Conservation (phyloP, 108 stramenopile species). For the Nitzschia sp. region DNA sequence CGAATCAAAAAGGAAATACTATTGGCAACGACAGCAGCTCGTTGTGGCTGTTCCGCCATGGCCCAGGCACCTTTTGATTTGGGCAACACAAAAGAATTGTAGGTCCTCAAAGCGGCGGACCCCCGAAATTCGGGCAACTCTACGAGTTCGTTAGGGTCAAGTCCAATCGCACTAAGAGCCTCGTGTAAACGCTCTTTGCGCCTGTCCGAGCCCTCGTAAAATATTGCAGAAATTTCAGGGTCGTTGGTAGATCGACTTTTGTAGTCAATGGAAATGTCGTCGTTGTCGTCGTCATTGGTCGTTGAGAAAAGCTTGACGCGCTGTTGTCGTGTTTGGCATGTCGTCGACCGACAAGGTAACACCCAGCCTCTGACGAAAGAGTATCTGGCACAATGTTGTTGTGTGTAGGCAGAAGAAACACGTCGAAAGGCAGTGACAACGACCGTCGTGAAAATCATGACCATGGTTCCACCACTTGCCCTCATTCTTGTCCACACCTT, state of each 20-base stretch:
- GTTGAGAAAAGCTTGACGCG: no score
- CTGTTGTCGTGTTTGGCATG: no score
- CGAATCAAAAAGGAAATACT: slow-evolving; percentile 53
- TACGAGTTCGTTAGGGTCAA: slow-evolving; percentile 39
- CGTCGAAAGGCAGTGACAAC: no score
- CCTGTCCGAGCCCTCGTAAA: slow-evolving; percentile 37
- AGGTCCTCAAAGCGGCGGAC: slow-evolving; percentile 51
- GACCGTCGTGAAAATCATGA: no score
- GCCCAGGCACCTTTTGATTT: slow-evolving; percentile 56
- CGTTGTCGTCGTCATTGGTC: not conserved
- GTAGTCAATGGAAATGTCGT: not conserved
- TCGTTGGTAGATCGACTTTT: slow-evolving; percentile 31
- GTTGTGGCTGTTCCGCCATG: slow-evolving; percentile 52
- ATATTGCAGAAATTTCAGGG: slow-evolving; percentile 58
- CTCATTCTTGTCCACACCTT: no score
- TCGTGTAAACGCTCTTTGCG: slow-evolving; percentile 37
- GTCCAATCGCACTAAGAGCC: slow-evolving; percentile 42
- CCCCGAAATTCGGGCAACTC: slow-evolving; percentile 41
- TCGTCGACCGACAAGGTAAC: no score
- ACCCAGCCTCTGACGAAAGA: no score
- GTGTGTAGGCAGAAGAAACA: no score
- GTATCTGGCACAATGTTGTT: no score
- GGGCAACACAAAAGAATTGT: slow-evolving; percentile 54
- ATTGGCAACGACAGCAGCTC: slow-evolving; percentile 54
- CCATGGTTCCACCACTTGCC: no score